Percentiles rank a stretch among this genome's conserved stretches.
Conservation (phyloP, 441 rosid species). For the Erysimum pusillum region DNA sequence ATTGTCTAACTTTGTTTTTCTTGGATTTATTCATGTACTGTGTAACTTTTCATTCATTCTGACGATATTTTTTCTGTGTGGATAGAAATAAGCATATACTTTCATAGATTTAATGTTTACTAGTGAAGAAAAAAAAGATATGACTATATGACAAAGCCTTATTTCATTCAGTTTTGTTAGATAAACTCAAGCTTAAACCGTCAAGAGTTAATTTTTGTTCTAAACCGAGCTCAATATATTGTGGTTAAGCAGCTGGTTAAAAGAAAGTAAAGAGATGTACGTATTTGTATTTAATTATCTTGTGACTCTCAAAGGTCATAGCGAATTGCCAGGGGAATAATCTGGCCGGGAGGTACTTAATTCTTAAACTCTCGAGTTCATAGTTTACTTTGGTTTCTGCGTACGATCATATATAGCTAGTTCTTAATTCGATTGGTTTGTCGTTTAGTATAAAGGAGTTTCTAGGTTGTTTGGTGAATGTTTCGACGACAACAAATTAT, state of each 20-base stretch:
- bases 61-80: not conserved
- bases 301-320: not conserved
- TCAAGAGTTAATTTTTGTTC: not conserved
- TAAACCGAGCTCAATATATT: not conserved
- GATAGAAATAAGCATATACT: slow-evolving; percentile 28
- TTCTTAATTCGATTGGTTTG: not conserved
- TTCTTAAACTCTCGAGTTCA: not conserved
- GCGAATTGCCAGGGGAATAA: not conserved
- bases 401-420: not conserved
- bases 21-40: slow-evolving; percentile 33
- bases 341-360: not conserved
- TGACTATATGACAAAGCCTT: too few relatives aligned
- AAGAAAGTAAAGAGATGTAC: not conserved
- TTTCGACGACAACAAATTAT: slow-evolving; percentile 2
- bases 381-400: not conserved
- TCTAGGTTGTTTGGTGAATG: not conserved
- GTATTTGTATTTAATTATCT: not conserved
- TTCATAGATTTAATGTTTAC: slow-evolving; percentile 18
- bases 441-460: not conserved
- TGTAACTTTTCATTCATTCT: slow-evolving; percentile 24
- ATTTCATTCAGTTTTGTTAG: not conserved
- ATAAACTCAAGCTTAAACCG: not conserved
- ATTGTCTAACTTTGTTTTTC: slow-evolving; percentile 26
- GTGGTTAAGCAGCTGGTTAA: not conserved
- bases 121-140: not conserved